Evolutionary conservation across 441 rosid genomes (phyloP).

Genomic region (Kokia cookei): DNA sequence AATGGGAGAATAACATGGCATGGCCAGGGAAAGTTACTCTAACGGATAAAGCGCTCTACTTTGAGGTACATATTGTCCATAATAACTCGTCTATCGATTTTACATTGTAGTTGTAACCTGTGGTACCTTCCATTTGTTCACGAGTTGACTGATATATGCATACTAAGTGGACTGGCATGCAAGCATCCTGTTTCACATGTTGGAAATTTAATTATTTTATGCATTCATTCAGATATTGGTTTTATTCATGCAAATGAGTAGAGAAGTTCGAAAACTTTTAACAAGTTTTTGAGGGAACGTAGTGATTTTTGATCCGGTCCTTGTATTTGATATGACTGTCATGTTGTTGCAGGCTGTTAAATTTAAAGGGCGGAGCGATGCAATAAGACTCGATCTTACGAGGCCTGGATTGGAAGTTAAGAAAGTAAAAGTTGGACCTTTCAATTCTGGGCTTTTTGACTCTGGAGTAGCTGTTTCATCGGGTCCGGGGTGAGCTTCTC

Average conservation of each 20-base stretch:
- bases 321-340: background rate
- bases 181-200: background rate
- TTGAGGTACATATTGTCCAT: constrained; percentile 55
- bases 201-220: background rate
- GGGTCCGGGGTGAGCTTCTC: constrained; percentile 48
- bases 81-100: background rate
- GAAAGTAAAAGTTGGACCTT: constrained; percentile 92
- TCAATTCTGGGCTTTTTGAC: constrained; percentile 73
- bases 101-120: background rate
- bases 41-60: constrained; percentile 85
- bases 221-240: background rate
- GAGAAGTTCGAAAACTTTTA: background rate
- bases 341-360: constrained; percentile 53
- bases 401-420: constrained; percentile 45
- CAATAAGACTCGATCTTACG: constrained; percentile 71
- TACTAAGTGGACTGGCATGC: background rate
- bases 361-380: constrained; percentile 45
- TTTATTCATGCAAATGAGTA: background rate
- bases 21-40: constrained; percentile 94
- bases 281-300: background rate
- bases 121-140: background rate
- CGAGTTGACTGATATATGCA: background rate
- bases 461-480: constrained; percentile 80
- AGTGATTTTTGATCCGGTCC: too few relatives aligned
- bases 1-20: constrained; percentile 91